Evolutionary conservation across 352 stramenopile species (phyloP), one percentile per base, ranked within the genome.

Genomic region (Thalassiosira hispida): DNA sequence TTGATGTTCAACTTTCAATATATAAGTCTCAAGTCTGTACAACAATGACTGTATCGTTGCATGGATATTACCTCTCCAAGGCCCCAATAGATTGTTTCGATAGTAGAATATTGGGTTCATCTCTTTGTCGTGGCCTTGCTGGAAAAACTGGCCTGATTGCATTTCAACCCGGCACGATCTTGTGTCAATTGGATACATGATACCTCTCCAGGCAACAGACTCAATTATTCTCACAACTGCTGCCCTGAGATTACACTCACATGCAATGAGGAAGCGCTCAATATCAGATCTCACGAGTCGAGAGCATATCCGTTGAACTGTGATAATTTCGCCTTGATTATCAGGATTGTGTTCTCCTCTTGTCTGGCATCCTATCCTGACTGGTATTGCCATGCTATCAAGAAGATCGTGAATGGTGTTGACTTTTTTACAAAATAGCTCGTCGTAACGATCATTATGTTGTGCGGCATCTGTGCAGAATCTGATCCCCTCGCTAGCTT

Each of bases 81-180:
- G 82, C 47, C 79, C 79, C 4, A 73, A 27, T 20, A 81, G 81
- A 55, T 86, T 81, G 20, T 84, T 84, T 33, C 81, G 73, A 72
- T 90, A 92, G 47, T 90, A 91, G 53, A 91, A 91, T 4, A 92
- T 72, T 8, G 83, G 84, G 65, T 88, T 82, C 2, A 76, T 80
- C 20, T 70, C 31, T n/a, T 69, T 63, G 70, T 91, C 84, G 22
- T 46, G 47, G 14, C 87, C 87, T 71, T 89, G 74, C 0, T 92
- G 84, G 52, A 92, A 91, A 59, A 89, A 88, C 78, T 92, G 87
- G 6, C 72, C 77, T 42, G 49, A 88, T 64, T 83, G 68, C 14
- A 92, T 44, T 62, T 92, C 87, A 47, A 92, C 72, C 47, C 69
- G 69, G 49, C 84, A 91, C n/a, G 35, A 62, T 55, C 69, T 49